Percentiles rank a stretch among this genome's conserved stretches.
Evolutionary conservation across 2,329 filamentous ascomycete species (phyloP).

Genomic region (Aureobasidium sp.): DNA sequence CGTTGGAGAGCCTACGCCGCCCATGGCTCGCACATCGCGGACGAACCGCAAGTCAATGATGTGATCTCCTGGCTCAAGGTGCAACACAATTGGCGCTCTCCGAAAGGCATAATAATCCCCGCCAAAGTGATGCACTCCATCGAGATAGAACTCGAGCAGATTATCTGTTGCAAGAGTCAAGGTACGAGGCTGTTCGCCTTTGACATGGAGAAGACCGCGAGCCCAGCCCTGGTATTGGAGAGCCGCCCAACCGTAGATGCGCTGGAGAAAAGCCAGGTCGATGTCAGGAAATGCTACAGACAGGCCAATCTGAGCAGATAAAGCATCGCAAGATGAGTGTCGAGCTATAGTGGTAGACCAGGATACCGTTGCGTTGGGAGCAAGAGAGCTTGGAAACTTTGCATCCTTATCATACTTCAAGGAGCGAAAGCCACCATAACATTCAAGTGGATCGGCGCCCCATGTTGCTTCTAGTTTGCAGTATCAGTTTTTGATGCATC

Average conservation of each 20-base stretch:
- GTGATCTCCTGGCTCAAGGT: constrained; percentile 42
- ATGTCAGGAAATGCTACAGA: constrained; percentile 40
- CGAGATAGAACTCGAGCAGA: constrained; percentile 45
- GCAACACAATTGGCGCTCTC: constrained; percentile 41
- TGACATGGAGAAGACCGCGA: constrained; percentile 39
- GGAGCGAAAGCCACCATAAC: constrained; percentile 42
- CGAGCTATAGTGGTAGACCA: constrained; percentile 38
- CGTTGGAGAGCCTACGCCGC: constrained; percentile 40
- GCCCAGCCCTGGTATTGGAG: constrained; percentile 52
- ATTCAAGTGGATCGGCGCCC: constrained; percentile 50
- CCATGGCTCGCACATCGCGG: constrained; percentile 49
- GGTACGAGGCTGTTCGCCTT: constrained; percentile 22
- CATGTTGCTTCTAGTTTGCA: constrained; percentile 43
- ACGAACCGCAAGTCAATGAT: constrained; percentile 44
- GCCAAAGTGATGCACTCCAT: constrained; percentile 45
- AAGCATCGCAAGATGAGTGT: constrained; percentile 19
- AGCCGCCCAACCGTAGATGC: constrained; percentile 50
- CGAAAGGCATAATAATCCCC: constrained; percentile 48
- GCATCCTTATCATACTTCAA: constrained; percentile 35
- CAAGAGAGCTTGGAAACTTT: constrained; percentile 42
- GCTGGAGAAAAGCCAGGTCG: constrained; percentile 45
- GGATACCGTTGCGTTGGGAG: constrained; percentile 39
- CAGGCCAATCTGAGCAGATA: constrained; percentile 31
- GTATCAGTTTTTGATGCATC: constrained; percentile 11
- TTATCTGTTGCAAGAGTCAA: constrained; percentile 39